A percentile compares a stretch with the other conserved stretches of the same genome.
These are phyloP conservation scores for Sclerotinia nivalis DNA, from an alignment of 2,329 filamentous ascomycete genomes.

Conservation along the genomic window DNA sequence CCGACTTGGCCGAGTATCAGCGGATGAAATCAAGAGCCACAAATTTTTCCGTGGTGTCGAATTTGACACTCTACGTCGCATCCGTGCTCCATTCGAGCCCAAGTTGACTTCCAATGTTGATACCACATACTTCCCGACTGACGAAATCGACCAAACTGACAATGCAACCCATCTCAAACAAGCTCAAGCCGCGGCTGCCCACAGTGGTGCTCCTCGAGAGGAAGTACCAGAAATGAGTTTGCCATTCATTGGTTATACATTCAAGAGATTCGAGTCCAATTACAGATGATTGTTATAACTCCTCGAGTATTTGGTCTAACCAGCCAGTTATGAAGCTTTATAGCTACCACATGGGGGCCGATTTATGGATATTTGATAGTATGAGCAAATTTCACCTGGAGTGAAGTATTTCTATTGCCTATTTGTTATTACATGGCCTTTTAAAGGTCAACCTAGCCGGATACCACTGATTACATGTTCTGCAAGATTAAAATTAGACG, in stretches of 20 bases:
- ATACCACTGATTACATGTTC: constrained; percentile 19
- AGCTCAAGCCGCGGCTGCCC: constrained; percentile 64
- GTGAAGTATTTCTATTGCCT: constrained; percentile 5
- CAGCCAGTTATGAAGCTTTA: background rate
- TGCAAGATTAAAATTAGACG: constrained; percentile 18
- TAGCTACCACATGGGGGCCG: background rate
- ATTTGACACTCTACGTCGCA: constrained; percentile 88
- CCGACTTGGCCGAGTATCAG: constrained; percentile 82
- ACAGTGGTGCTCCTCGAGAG: constrained; percentile 55
- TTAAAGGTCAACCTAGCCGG: constrained; percentile 16
- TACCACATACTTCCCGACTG: constrained; percentile 97
- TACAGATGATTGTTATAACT: constrained; percentile 50
- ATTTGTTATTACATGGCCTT: constrained; percentile 2
- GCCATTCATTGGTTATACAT: constrained; percentile 95
- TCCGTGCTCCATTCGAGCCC: constrained; percentile 94
- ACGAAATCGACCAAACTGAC: constrained; percentile 97
- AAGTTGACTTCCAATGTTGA: constrained; percentile 91
- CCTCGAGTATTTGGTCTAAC: constrained; percentile 19
- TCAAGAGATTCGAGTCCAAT: constrained; percentile 89
- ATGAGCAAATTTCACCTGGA: constrained; percentile 4
- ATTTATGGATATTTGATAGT: constrained; percentile 7
- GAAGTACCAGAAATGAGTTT: constrained; percentile 93
- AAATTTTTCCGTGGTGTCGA: constrained; percentile 96
- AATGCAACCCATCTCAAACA: constrained; percentile 79
- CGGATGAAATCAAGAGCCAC: constrained; percentile 89